Conservation (phyloP, 176 grass and related monocot species). For the Oryza punctata region DNA sequence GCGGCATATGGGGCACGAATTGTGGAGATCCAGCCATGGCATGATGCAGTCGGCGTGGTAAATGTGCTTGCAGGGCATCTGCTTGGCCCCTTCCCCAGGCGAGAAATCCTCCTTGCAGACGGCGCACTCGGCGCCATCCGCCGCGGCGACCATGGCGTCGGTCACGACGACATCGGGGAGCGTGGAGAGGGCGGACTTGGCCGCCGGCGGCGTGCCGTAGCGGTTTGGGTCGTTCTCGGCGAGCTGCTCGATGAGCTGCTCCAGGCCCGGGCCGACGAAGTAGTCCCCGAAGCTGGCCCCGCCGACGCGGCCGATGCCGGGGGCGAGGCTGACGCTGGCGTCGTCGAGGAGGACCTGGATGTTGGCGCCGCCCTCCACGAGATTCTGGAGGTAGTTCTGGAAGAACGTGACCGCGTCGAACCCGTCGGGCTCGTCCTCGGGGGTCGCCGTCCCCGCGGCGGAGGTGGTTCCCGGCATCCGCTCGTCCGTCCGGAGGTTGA, state of each 20-base stretch:
- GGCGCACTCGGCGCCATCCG: conserved; percentile 74
- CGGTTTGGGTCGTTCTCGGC: conserved; percentile 93
- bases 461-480: conserved; percentile 20
- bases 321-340: conserved; percentile 42
- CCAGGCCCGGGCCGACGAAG: conserved; percentile 82
- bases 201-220: conserved; percentile 85
- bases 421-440: conserved; percentile 60
- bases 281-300: conserved; percentile 89
- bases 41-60: conserved; percentile 84
- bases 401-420: conserved; percentile 70
- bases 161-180: conserved; percentile 74
- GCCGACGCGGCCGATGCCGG: conserved; percentile 50
- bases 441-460: conserved; percentile 40
- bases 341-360: conserved; percentile 83
- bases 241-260: conserved; percentile 95
- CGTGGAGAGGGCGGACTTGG: conserved; percentile 54
- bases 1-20: conserved; percentile 94
- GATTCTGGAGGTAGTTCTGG: conserved; percentile 69
- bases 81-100: conserved; percentile 71
- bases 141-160: conserved; percentile 48
- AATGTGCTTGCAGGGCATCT: conserved; percentile 96
- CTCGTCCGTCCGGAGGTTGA: conserved; percentile 19
- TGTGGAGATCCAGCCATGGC: conserved; percentile 94
- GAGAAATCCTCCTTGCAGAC: conserved; percentile 94
- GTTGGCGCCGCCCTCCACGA: conserved; percentile 71